Evolutionary conservation across 2,329 filamentous ascomycete genomes (phyloP), one percentile per base, ranked within the genome.

Genomic region (Colletotrichum aenigma): DNA sequence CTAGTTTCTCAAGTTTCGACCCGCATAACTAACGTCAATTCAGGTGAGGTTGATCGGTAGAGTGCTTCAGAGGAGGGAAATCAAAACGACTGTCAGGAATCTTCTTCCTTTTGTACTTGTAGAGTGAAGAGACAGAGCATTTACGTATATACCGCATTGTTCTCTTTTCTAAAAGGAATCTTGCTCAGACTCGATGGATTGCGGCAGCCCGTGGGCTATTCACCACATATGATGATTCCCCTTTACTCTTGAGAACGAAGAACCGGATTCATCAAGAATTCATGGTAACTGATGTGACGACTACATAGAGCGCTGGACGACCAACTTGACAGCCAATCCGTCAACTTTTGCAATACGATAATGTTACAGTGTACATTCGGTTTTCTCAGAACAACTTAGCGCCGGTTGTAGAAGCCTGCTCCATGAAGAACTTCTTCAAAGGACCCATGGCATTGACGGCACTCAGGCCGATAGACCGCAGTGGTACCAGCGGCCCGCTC

Each of bases 391-490:
- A 83, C n/a, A 89, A 79, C 80, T 88, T 90, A 56, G 84, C 79
- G 8, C 90, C 89, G 56, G 86, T 89, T 8, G 90, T 90, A 10
- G 91, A 90, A 10, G 92, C 92, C 82, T 92, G 91, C 68, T 91
- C 91, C 96, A 98, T 98, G 77, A 98, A 89, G 82, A 96, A 95
- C 60, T 89, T 91, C 89, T 98, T 98, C 72, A 98, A 81, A 48
- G 94, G 91, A 0, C 91, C 90, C 81, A 98, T 81, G 3, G 91
- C 89, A 84, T 98, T 93, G 76, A 98, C 94, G 9, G 94, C 91
- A 77, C 88, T 91, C 77, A 98, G 84, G 0, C 96, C 96, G 62
- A 95, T 81, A 69, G 94, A 96, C 77, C 96, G 90, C 66, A 96
- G 87, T 79, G 94, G 93, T 21, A 98, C 94, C 38, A 98, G 85